A percentile compares a stretch with the other conserved stretches of the same genome.
Conservation (phyloP, 345 rosid genomes). For the Euphorbia pulcherrima region DNA sequence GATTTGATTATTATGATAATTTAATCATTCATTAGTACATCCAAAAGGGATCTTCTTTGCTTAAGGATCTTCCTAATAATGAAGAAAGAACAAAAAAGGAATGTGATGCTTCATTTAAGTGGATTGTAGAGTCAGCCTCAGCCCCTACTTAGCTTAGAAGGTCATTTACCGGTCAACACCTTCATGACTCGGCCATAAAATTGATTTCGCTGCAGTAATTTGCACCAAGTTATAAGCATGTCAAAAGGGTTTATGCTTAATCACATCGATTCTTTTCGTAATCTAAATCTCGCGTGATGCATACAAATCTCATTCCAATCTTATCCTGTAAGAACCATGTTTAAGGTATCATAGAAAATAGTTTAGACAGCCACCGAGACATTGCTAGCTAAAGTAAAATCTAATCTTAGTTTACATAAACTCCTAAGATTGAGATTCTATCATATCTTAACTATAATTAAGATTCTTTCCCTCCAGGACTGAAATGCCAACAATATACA, state of each 20-base stretch:
- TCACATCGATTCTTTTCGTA: conserved; percentile 20
- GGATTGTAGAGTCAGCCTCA: conserved; percentile 47
- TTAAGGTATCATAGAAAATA: conserved; percentile 20
- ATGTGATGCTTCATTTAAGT: conserved; percentile 39
- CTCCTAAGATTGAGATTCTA: conserved; percentile 11
- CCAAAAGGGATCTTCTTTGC: conserved; percentile 17
- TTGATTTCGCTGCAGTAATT: too few species aligned
- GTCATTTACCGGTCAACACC: conserved; percentile 31
- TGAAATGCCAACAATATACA: conserved; percentile 28
- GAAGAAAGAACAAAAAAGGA: conserved; percentile 10
- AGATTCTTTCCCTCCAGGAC: conserved; percentile 27
- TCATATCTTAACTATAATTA: conserved; percentile 5
- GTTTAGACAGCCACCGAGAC: too few species aligned
- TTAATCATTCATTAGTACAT: conserved; percentile 16
- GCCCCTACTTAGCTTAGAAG: conserved; percentile 15
- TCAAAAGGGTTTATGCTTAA: conserved; percentile 27
- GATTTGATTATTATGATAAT: conserved; percentile 2
- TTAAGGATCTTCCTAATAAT: conserved; percentile 16
- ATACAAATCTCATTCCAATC: conserved; percentile 16
- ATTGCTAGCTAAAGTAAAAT: neutral
- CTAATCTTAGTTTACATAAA: neutral
- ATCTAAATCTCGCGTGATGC: conserved; percentile 6
- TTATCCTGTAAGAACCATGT: conserved; percentile 20
- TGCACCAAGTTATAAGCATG: conserved; percentile 9
- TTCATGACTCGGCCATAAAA: conserved; percentile 16